Percentiles rank a stretch among this genome's conserved stretches.
Evolutionary conservation across 768 basidiomycete genomes (phyloP).

Genomic region (Leccinum ochraceum): DNA sequence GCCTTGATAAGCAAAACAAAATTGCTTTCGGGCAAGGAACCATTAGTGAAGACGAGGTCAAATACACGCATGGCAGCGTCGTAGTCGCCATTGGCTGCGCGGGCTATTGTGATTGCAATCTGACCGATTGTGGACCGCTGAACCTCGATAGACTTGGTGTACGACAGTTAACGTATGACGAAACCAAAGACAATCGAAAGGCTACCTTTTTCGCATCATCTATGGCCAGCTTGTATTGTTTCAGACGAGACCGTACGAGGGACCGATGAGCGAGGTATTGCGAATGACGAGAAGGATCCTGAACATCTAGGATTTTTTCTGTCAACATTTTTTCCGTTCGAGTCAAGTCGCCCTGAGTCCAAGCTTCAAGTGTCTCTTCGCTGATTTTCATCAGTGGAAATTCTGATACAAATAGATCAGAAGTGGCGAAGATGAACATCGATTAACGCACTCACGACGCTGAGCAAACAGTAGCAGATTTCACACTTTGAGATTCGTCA

Average conservation of each 20-base stretch:
- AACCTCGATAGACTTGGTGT: slow-evolving; percentile 7
- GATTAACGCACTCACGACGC: background rate
- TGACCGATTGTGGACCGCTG: slow-evolving; percentile 10
- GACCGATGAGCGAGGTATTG: slow-evolving; percentile 1
- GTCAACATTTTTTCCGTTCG: background rate
- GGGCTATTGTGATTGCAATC: slow-evolving; percentile 8
- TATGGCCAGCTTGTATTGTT: background rate
- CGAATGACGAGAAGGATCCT: background rate
- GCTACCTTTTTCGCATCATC: slow-evolving; percentile 9
- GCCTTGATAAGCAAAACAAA: slow-evolving; percentile 19
- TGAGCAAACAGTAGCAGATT: no score
- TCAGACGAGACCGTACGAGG: background rate
- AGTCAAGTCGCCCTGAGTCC: background rate
- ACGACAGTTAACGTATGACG: no score
- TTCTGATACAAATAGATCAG: background rate
- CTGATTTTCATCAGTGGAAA: slow-evolving; percentile 1
- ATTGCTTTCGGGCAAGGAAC: background rate
- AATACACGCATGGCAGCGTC: slow-evolving; percentile 8
- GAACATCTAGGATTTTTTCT: background rate
- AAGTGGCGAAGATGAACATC: rapidly evolving
- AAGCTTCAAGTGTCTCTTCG: background rate
- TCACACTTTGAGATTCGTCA: background rate
- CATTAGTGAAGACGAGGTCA: slow-evolving; percentile 12
- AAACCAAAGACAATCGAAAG: rapidly evolving
- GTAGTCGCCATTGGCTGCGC: background rate